phyloP scores from a whole-genome alignment of 2,329 filamentous ascomycete species.

The Orbilia blumenaviensis region DNA sequence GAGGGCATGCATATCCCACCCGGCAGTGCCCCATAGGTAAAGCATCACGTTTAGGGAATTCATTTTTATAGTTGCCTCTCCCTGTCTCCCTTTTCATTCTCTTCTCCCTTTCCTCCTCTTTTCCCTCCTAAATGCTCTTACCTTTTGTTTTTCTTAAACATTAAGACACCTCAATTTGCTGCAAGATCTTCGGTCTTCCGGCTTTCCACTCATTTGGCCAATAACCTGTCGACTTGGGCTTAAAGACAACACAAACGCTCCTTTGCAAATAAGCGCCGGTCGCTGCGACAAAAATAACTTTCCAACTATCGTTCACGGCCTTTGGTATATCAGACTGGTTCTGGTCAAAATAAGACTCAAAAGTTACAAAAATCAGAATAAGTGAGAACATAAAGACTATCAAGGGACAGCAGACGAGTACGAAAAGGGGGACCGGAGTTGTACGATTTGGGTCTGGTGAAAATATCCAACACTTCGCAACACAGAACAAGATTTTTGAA shows the following conservation, averaged over 20 bases:
- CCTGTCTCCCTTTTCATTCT: constrained; percentile 20
- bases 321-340: constrained; percentile 49
- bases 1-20: constrained; percentile 27
- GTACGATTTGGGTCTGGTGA: background rate
- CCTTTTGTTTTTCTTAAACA: constrained; percentile 37
- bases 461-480: constrained; percentile 17
- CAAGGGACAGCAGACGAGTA: background rate
- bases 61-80: constrained; percentile 48
- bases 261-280: constrained; percentile 47
- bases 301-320: constrained; percentile 39
- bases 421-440: background rate
- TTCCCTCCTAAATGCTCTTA: constrained; percentile 1
- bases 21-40: constrained; percentile 11
- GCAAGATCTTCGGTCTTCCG: constrained; percentile 18
- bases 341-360: constrained; percentile 25
- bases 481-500: constrained; percentile 1
- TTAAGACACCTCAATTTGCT: constrained; percentile 15
- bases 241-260: constrained; percentile 34
- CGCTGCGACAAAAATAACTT: constrained; percentile 37
- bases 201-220: constrained; percentile 49
- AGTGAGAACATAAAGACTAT: background rate
- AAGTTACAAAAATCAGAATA: background rate
- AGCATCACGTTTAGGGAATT: constrained; percentile 20
- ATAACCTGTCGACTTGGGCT: background rate
- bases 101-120: constrained; percentile 1